Base-by-base conservation (phyloP, 768 basidiomycete species). In the Amanita fuliginea region DNA sequence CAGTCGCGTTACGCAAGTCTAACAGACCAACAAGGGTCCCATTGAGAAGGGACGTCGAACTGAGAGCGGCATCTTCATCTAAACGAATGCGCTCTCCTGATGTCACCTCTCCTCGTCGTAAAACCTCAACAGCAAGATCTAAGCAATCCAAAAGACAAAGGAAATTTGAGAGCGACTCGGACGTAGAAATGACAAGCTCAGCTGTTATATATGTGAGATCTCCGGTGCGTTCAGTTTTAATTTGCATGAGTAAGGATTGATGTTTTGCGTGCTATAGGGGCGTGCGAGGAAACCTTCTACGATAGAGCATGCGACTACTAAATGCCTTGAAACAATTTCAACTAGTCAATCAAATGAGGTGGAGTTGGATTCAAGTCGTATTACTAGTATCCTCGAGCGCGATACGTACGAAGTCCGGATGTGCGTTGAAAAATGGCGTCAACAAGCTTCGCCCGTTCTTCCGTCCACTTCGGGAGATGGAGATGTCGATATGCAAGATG, bases 291-390 rank as follows among this genome's bases (percentile, higher is more conserved):
- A 26, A 26, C 13, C 35, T 14, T 47, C 35, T 37, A 21, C 21
- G 22, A 7, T 33, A 3, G 45, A 34, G 19, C 21, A 19, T n/a
- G 19, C 6, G 28, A 3, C 8, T 7, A 9, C 18, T 4, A 30
- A 33, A 13, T 60, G 21, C 19, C 26, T 30, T 9, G 64, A 70
- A 26, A 57, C 77, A 16, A 67, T 83, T 6, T 79, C 77, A 18
- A 83, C 79, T 42, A 84, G 82, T 55, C 77, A 82, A 60, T 81
- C 80, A 42, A 78, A 82, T 53, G 83, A 83, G 58, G 65, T 72
- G 41, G 81, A 84, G 54, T 64, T 82, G 42, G 61, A 60, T 39
- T 47, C 68, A 6, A 65, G 66, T 6, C 33, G 28, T n/a, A 56
- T 55, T 35, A 33, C 59, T 16, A 16, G 14, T 9, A 16, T 14